Conservation (phyloP, 352 stramenopile genomes). For the Pythium pyrilobum region DNA sequence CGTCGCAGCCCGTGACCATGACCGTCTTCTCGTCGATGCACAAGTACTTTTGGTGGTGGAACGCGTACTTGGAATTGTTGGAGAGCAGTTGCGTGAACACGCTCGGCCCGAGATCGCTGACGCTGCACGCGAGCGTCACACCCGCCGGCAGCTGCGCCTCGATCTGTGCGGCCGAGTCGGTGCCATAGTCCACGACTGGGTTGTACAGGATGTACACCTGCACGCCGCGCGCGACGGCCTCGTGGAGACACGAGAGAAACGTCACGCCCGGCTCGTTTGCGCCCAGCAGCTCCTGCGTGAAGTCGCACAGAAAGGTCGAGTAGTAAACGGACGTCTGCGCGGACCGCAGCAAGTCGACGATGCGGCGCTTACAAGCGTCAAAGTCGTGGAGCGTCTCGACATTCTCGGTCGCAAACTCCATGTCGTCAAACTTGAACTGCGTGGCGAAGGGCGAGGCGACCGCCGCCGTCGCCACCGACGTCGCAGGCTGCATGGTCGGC, state of each 20-base stretch:
- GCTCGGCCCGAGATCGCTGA: slow-evolving; percentile 62
- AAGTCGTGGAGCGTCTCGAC: slow-evolving; percentile 52
- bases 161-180: slow-evolving; percentile 43
- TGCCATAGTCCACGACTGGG: slow-evolving; percentile 67
- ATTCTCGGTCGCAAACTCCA: slow-evolving; percentile 42
- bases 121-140: slow-evolving; percentile 49
- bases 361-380: slow-evolving; percentile 51
- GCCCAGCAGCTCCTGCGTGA: slow-evolving; percentile 39
- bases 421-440: slow-evolving; percentile 53
- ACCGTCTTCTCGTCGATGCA: slow-evolving; percentile 52
- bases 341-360: slow-evolving; percentile 51
- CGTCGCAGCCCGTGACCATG: slow-evolving; percentile 77
- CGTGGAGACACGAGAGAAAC: slow-evolving; percentile 55
- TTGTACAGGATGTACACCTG: slow-evolving; percentile 73
- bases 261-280: slow-evolving; percentile 20
- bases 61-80: slow-evolving; percentile 80
- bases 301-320: slow-evolving; percentile 80
- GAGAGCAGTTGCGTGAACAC: slow-evolving; percentile 35
- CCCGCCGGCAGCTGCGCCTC: slow-evolving; percentile 36
- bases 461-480: not conserved
- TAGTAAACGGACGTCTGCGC: slow-evolving; percentile 64
- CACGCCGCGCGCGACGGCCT: slow-evolving; percentile 54
- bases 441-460: slow-evolving; percentile 4
- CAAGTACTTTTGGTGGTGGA: slow-evolving; percentile 82
- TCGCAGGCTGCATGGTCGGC: not conserved